Percentiles rank a stretch among this genome's conserved stretches.
Evolutionary conservation across 2,329 filamentous ascomycete species (phyloP).

Genomic region (Colletotrichum camelliae): DNA sequence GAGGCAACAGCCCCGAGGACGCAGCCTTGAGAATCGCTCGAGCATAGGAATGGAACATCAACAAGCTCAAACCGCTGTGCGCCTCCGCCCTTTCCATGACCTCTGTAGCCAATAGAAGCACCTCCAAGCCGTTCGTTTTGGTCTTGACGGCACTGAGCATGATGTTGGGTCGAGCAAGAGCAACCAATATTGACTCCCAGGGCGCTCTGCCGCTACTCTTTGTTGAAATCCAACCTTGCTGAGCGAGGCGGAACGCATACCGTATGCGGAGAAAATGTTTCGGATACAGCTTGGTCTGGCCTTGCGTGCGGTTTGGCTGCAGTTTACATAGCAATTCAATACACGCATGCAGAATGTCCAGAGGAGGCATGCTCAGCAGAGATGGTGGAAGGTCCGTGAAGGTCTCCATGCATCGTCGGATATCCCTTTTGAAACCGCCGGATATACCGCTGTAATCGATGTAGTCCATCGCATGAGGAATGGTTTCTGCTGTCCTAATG

Average conservation of each 20-base stretch:
- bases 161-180: slow-evolving; percentile 13
- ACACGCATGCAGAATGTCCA: slow-evolving; percentile 35
- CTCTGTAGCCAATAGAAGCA: not conserved
- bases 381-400: not conserved
- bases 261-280: not conserved
- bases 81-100: slow-evolving; percentile 4
- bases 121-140: not conserved
- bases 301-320: slow-evolving; percentile 6
- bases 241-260: slow-evolving; percentile 1
- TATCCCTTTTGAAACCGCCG: not conserved
- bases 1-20: slow-evolving; percentile 25
- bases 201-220: not conserved
- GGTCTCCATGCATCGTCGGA: not conserved
- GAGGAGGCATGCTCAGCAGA: not conserved
- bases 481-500: not conserved
- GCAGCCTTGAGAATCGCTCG: not conserved
- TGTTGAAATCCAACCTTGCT: not conserved
- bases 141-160: not conserved
- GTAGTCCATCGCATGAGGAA: slow-evolving; percentile 26
- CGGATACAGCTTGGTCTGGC: not conserved
- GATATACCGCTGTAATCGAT: slow-evolving; percentile 30
- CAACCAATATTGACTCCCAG: slow-evolving; percentile 13
- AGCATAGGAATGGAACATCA: slow-evolving; percentile 25
- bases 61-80: not conserved
- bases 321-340: slow-evolving; percentile 7